These are phyloP conservation scores for Syzygium syzygioides DNA, from an alignment of 441 rosid species.

Conservation along the genomic window DNA sequence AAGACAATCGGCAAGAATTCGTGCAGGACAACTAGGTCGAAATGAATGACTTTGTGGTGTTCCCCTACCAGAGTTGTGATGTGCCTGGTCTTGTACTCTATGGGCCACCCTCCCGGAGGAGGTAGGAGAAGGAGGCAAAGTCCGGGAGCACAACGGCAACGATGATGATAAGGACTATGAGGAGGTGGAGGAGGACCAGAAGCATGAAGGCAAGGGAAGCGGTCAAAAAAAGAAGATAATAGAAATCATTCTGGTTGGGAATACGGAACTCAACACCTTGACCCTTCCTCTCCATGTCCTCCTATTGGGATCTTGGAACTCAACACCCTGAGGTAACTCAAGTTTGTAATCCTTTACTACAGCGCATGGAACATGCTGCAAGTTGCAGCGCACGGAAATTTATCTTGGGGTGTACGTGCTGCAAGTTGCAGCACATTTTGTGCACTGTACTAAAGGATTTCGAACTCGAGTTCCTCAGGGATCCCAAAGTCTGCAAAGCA, in stretches of 20 bases:
- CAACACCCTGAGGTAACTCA: not conserved
- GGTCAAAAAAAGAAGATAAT: not conserved
- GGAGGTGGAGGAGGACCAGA: not conserved
- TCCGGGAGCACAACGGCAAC: no score
- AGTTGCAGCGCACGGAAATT: not conserved
- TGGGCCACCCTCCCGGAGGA: not conserved
- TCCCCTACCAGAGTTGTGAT: conserved; percentile 27
- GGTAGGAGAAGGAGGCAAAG: no score
- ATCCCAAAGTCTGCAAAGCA: not conserved
- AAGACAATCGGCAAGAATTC: not conserved
- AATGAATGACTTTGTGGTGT: conserved; percentile 27
- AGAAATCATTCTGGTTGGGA: not conserved
- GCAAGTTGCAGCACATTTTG: not conserved
- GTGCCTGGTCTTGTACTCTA: conserved; percentile 21
- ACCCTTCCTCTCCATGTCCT: not conserved
- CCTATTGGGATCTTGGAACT: not conserved
- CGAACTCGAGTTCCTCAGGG: not conserved
- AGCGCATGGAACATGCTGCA: not conserved
- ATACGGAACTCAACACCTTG: not conserved
- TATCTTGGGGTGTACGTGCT: no score
- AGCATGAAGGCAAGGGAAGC: not conserved
- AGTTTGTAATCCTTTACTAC: not conserved
- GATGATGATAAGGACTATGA: no score
- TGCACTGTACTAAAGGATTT: not conserved
- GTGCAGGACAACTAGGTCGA: no score